Percentiles rank a stretch among this genome's conserved stretches.
phyloP scores from a whole-genome alignment of 176 grass and related monocot genomes.

The Cymbopogon citratus region DNA sequence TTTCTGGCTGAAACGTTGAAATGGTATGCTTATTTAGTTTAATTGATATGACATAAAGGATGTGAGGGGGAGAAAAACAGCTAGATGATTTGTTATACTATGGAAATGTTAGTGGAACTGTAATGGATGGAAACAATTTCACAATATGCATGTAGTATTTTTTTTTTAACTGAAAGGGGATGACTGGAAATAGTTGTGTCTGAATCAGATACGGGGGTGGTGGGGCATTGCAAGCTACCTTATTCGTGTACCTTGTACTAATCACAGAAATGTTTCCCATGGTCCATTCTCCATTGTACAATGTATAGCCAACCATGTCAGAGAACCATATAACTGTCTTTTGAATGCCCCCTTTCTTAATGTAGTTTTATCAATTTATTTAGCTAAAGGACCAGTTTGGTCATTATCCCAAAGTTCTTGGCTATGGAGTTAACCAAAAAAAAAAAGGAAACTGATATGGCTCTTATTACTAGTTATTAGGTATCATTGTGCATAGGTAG shows the following conservation, averaged over 20 bases:
- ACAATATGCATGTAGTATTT: background rate
- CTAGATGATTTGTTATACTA: background rate
- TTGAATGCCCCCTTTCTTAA: background rate
- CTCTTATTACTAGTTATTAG: background rate
- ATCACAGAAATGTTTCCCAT: background rate
- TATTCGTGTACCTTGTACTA: background rate
- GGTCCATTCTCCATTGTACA: background rate
- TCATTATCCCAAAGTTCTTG: background rate
- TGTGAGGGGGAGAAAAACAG: background rate
- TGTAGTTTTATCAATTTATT: background rate
- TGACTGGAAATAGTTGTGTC: background rate
- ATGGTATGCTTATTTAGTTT: background rate
- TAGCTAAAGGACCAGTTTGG: background rate
- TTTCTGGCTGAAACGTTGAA: background rate
- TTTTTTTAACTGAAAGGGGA: background rate
- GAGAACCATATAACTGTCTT: background rate
- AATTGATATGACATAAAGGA: background rate
- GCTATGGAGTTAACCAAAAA: background rate
- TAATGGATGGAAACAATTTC: background rate
- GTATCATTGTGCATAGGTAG: conserved; percentile 17
- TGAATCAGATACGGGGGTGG: background rate
- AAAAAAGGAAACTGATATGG: background rate
- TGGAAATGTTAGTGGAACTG: background rate
- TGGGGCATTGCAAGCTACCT: background rate
- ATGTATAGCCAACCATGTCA: background rate